Percentiles rank a stretch among this genome's conserved stretches.
These are phyloP conservation scores for Nakazawaea wyomingensis DNA, from an alignment of 805 yeast genomes.

Conservation along the genomic window DNA sequence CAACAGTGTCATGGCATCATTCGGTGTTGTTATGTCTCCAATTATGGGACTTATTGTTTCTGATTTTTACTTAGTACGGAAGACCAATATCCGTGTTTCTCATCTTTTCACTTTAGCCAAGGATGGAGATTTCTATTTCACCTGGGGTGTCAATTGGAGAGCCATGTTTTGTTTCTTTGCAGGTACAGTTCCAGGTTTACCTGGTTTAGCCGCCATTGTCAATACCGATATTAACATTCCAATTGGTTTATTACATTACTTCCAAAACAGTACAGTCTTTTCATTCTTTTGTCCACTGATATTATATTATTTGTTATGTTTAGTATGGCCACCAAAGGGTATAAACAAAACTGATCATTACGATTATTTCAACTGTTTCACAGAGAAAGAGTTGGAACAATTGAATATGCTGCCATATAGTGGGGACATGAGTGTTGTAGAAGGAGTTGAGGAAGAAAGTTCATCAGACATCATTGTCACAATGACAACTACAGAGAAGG, in stretches of 20 bases:
- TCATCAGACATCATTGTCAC: background rate
- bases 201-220: constrained; percentile 37
- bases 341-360: background rate
- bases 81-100: constrained; percentile 31
- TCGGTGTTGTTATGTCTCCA: constrained; percentile 36
- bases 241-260: constrained; percentile 22
- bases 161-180: constrained; percentile 31
- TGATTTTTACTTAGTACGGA: constrained; percentile 36
- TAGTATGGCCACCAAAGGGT: constrained; percentile 4
- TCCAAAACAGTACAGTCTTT: constrained; percentile 15
- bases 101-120: constrained; percentile 33
- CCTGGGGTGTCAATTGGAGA: constrained; percentile 39
- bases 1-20: constrained; percentile 30
- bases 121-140: constrained; percentile 32
- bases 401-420: background rate
- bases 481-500: background rate
- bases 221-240: constrained; percentile 20
- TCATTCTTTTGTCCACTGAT: constrained; percentile 10
- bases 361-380: constrained; percentile 3
- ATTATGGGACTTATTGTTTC: constrained; percentile 32
- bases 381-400: background rate
- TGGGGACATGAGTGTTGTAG: background rate
- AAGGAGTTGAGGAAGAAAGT: background rate
- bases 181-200: constrained; percentile 43
- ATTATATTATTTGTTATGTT: constrained; percentile 5